These are phyloP conservation scores for Lichtheimia hyalospora DNA, from an alignment of 371 early-diverging fungal species.

Conservation along the genomic window DNA sequence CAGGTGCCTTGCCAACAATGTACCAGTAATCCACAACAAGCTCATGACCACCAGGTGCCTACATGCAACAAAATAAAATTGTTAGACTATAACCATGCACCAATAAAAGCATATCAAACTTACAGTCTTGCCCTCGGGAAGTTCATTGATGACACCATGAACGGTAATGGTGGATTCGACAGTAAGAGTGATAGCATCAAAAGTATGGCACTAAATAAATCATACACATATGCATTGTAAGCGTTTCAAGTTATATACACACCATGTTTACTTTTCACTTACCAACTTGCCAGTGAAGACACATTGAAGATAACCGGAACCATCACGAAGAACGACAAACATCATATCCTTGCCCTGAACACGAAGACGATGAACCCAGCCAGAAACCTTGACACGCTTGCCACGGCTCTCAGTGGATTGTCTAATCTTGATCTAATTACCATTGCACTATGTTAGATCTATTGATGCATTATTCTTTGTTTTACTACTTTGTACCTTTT, in stretches of 20 bases:
- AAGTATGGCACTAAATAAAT: conserved; percentile 91
- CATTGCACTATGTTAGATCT: too few relatives aligned
- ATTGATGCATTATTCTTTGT: too few relatives aligned
- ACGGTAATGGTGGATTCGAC: conserved; percentile 90
- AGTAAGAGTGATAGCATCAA: conserved; percentile 91
- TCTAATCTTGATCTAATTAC: conserved; percentile 79
- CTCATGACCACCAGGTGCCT: conserved; percentile 97
- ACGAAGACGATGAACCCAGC: conserved; percentile 97
- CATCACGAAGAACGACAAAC: conserved; percentile 94
- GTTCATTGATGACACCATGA: conserved; percentile 82
- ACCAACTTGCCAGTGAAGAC: conserved; percentile 87
- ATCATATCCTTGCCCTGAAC: conserved; percentile 97
- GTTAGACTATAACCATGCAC: background rate
- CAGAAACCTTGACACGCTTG: conserved; percentile 85
- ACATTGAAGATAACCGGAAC: conserved; percentile 93
- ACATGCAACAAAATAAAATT: background rate
- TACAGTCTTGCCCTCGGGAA: conserved; percentile 94
- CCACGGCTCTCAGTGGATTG: conserved; percentile 69
- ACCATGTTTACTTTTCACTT: conserved; percentile 17
- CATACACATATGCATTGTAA: too few relatives aligned
- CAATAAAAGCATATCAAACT: conserved; percentile 5
- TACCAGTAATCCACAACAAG: conserved; percentile 97
- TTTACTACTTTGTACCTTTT: conserved; percentile 47
- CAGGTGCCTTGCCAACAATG: conserved; percentile 90
- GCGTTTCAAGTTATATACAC: background rate